phyloP scores from a whole-genome alignment of 805 yeast genomes.

The Wickerhamia fluorescens region DNA sequence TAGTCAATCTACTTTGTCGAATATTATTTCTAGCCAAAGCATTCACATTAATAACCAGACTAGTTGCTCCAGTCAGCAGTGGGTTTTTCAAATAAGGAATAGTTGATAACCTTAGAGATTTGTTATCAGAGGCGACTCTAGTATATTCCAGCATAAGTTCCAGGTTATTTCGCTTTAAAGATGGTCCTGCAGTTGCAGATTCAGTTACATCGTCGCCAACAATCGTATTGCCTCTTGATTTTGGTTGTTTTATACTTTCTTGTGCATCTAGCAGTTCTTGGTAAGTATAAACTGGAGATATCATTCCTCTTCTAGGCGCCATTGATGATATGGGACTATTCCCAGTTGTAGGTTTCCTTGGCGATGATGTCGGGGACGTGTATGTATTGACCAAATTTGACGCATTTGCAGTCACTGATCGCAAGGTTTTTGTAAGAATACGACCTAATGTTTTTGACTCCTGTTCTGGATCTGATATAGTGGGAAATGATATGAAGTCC shows the following conservation, averaged over 20 bases:
- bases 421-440: slow-evolving; percentile 29
- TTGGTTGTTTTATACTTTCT: background rate
- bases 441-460: slow-evolving; percentile 27
- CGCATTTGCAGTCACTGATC: slow-evolving; percentile 38
- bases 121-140: slow-evolving; percentile 20
- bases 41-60: slow-evolving; percentile 27
- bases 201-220: background rate
- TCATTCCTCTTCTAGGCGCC: background rate
- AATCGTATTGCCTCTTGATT: too few species aligned
- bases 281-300: background rate
- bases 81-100: slow-evolving; percentile 13
- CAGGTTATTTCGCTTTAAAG: background rate
- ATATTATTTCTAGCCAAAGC: slow-evolving; percentile 22
- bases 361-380: slow-evolving; percentile 3
- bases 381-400: slow-evolving; percentile 21
- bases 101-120: slow-evolving; percentile 24
- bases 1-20: background rate
- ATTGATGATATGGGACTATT: background rate
- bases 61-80: slow-evolving; percentile 19
- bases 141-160: background rate
- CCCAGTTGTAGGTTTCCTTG: background rate
- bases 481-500: slow-evolving; percentile 38
- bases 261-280: background rate
- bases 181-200: slow-evolving; percentile 1
- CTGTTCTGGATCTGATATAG: slow-evolving; percentile 36